Base-by-base conservation (phyloP, 345 rosid genomes). In the Moringa oleifera region DNA sequence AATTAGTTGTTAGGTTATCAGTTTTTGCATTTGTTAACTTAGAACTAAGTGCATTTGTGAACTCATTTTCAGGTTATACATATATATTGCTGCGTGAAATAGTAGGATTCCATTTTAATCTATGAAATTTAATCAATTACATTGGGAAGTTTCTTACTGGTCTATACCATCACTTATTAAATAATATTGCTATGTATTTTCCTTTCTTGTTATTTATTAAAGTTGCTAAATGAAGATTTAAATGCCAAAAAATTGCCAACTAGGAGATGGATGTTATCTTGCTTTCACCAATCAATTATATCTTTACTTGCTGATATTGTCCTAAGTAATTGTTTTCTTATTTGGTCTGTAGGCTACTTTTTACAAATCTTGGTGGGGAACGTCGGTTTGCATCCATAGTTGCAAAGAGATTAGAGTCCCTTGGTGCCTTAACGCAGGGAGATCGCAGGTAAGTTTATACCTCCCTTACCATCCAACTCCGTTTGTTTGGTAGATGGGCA, bases 331-430 rank as follows among this genome's bases (percentile, higher is more conserved):
- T 45, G 18, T 55, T 60, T 57, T 2, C 52, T 57, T 7, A 33
- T 65, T 66, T 56, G 0, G 25, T 52, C 20, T 36, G 58, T 83
- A 89, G 98, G 79, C 71, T 92, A 63, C 79, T 94, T 23, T 94
- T 94, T 63, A 86, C 96, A 59, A 86, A 90, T 81, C 95, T 94
- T 55, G 96, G 97, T 68, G 99, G 99, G 61, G 99, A 94, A 58
- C 96, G 99, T 15, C 96, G 99, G 53, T 94, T 94, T 86, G 99
- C 99, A 72, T 94, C 99, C 57, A 88, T 94, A 65, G 97, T 94
- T 69, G 99, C 99, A 61, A 90, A 94, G 89, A 82, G 99, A 75
- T 78, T 94, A 68, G 99, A 86, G 75, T 84, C 95, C 55, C 96
- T 94, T 63, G 99, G 99, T 68, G 97, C 99, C 65, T 77, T 94